Evolutionary conservation across 1,284 basidiomycete species (phyloP), one percentile per base, ranked within the genome.

Genomic region (Omphalotus olearius): DNA sequence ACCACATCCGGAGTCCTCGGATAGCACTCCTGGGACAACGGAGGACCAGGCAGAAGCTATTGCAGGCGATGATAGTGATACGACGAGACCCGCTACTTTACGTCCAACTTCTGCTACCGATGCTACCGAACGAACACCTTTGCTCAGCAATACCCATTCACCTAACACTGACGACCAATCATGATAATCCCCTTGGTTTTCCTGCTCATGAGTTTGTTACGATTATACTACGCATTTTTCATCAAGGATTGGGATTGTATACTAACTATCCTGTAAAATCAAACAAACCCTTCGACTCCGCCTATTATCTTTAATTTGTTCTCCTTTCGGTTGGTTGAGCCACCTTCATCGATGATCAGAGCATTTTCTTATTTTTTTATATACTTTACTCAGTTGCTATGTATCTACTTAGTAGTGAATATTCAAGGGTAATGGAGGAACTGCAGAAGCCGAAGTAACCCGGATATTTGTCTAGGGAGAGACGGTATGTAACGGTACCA

Each of bases 1-100:
- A 51, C 83, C 87, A 9, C 69, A 60, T 17, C 4, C 41, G n/a
- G 20, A 18, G 14, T 25, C 41, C 3, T 25, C 41, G 20, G 23
- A 52, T 18, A 30, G 43, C 23, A 10, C 51, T n/a, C 17, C 23
- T 48, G 37, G 20, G 14, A 10, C 36, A n/a, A 41, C 39, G 16
- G 30, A 33, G 7, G 39, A 49, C 13, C 16, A 4, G 28, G 38
- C 26, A 10, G 18, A 9, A 33, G 5, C 50, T 28, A n/a, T 20
- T 23, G 25, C 43, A 37, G 16, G 10, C 16, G 18, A 13, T 3
- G 47, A 48, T 3, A 26, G n/a, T 7, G 44, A 43, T 30, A 23
- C 13, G 1, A 7, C 35, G 18, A 23, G 23, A 23, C 30, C 37
- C n/a, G 35, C 26, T 13, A 39, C 33, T 20, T 9, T 28, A 18